These are phyloP conservation scores for Cyclostephanos invisitatus DNA, from an alignment of 108 stramenopile genomes.

Conservation along the genomic window DNA sequence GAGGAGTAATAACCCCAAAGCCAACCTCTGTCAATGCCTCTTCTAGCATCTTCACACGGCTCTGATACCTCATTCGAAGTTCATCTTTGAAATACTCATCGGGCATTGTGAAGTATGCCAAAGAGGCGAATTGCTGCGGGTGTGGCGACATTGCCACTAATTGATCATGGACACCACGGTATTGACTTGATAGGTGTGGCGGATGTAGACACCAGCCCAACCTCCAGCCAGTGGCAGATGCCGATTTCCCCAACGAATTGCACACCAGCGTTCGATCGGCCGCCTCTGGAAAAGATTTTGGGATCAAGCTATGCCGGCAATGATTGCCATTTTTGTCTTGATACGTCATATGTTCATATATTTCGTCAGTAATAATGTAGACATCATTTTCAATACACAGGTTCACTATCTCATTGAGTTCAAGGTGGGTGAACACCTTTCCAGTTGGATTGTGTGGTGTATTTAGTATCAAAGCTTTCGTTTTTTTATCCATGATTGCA, in stretches of 20 bases:
- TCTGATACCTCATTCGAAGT: constrained; percentile 42
- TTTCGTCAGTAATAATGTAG: constrained; percentile 76
- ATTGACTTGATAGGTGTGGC: constrained; percentile 44
- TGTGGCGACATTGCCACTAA: constrained; percentile 71
- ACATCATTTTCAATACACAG: constrained; percentile 62
- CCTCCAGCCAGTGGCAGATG: constrained; percentile 70
- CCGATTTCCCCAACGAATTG: constrained; percentile 69
- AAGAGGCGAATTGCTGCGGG: constrained; percentile 66
- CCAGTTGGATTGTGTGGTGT: constrained; percentile 97
- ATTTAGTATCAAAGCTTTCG: constrained; percentile 82
- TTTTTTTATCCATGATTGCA: constrained; percentile 41
- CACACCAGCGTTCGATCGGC: constrained; percentile 53
- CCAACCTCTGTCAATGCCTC: constrained; percentile 42
- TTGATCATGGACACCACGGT: constrained; percentile 77
- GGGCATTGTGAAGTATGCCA: constrained; percentile 63
- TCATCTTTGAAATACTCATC: constrained; percentile 49
- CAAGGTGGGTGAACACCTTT: constrained; percentile 75
- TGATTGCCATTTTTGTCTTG: constrained; percentile 22
- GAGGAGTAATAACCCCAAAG: constrained; percentile 52
- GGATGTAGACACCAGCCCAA: constrained; percentile 78
- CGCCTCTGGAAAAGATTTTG: constrained; percentile 58
- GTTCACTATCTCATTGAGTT: constrained; percentile 69
- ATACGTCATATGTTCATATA: constrained; percentile 74
- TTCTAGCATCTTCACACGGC: constrained; percentile 44
- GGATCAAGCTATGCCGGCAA: constrained; percentile 33